Evolutionary conservation across 768 basidiomycete genomes (phyloP).

Genomic region (Lyophyllum shimeji): DNA sequence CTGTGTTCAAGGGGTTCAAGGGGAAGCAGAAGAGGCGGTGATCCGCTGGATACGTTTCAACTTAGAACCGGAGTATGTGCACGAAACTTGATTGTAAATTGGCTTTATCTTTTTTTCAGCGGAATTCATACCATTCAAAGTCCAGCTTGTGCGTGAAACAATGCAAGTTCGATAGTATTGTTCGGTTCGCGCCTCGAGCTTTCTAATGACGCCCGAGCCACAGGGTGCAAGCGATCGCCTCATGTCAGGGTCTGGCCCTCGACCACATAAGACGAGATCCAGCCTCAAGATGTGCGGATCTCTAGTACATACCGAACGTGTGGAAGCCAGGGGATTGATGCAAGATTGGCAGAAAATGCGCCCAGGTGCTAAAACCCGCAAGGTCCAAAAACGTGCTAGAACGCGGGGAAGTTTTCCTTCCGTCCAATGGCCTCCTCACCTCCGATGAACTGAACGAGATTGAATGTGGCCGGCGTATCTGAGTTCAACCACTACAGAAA

Average conservation of each 20-base stretch:
- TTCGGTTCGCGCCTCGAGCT: background rate
- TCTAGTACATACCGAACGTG: background rate
- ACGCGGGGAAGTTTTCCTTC: background rate
- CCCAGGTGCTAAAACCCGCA: background rate
- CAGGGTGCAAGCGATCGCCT: background rate
- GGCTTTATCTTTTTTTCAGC: background rate
- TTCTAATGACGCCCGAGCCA: background rate
- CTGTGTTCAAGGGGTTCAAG: slow-evolving; percentile 66
- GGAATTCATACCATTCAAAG: background rate
- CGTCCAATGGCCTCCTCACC: background rate
- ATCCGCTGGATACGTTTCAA: background rate
- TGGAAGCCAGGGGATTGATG: background rate
- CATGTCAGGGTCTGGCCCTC: background rate
- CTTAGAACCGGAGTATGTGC: background rate
- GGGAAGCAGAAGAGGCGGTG: slow-evolving; percentile 22
- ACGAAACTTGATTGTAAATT: background rate
- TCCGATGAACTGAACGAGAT: background rate
- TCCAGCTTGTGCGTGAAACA: background rate
- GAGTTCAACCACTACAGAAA: background rate
- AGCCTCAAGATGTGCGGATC: background rate
- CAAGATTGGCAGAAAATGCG: background rate
- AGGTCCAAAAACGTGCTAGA: background rate
- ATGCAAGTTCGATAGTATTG: background rate
- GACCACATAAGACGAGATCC: background rate
- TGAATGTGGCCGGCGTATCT: background rate